Evolutionary conservation across 768 basidiomycete species (phyloP).

Genomic region (Grammothele lineata): DNA sequence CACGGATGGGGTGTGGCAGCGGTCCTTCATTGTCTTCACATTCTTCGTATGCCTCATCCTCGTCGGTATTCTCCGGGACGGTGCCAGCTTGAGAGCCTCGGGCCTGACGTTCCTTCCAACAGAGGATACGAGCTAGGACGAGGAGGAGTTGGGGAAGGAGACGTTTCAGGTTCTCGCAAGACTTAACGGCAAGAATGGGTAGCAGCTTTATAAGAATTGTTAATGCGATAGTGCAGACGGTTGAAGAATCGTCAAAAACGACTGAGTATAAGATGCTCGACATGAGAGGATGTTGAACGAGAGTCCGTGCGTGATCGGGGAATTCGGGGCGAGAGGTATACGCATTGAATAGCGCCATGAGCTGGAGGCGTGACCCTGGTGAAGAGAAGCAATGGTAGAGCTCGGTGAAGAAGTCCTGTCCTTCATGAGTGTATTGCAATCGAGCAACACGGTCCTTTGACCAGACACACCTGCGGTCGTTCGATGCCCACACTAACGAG

Average conservation of each 20-base stretch:
- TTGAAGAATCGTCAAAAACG: constrained; percentile 71
- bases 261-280: constrained; percentile 62
- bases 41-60: constrained; percentile 14
- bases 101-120: constrained; percentile 61
- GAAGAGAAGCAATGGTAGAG: constrained; percentile 56
- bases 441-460: too few relatives aligned
- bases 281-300: constrained; percentile 63
- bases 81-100: too few relatives aligned
- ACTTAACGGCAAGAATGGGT: constrained; percentile 68
- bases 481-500: constrained; percentile 61
- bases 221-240: constrained; percentile 59
- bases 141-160: constrained; percentile 63
- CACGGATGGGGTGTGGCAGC: constrained; percentile 31
- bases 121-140: constrained; percentile 66
- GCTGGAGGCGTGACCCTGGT: constrained; percentile 63
- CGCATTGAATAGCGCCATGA: constrained; percentile 60
- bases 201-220: constrained; percentile 65
- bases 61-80: constrained; percentile 25
- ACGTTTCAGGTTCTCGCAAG: constrained; percentile 48
- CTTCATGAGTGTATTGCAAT: too few relatives aligned
- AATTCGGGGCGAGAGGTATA: constrained; percentile 57
- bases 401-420: constrained; percentile 69
- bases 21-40: constrained; percentile 12
- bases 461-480: constrained; percentile 54
- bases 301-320: constrained; percentile 35